Percentiles rank a stretch among this genome's conserved stretches.
Evolutionary conservation across 169 alveolate species (phyloP).

Genomic region (Plasmodium ovale): DNA sequence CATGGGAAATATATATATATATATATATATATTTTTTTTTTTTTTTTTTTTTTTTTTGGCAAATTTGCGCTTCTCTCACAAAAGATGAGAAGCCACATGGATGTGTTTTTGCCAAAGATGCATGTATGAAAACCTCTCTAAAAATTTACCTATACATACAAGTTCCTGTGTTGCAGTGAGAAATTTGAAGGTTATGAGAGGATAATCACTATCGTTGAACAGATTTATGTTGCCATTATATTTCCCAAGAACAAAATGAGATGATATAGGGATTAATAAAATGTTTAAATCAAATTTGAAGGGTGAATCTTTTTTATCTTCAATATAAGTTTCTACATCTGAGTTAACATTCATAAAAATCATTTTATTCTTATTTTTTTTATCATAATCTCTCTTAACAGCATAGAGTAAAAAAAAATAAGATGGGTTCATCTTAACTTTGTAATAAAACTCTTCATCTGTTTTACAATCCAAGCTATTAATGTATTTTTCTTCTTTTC

Average conservation of each 20-base stretch:
- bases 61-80: too few species aligned
- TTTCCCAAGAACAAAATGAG: constrained; percentile 34
- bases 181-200: constrained; percentile 47
- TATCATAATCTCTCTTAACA: constrained; percentile 67
- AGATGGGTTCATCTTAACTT: constrained; percentile 48
- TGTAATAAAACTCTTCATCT: constrained; percentile 63
- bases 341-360: constrained; percentile 66
- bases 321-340: constrained; percentile 47
- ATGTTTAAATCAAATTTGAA: constrained; percentile 35
- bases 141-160: constrained; percentile 55
- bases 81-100: too few species aligned
- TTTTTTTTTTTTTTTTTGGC: not conserved
- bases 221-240: constrained; percentile 46
- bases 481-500: not conserved
- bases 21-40: not conserved
- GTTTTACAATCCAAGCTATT: constrained; percentile 32
- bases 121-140: too few species aligned
- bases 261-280: constrained; percentile 30
- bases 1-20: not conserved
- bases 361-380: constrained; percentile 50
- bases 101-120: too few species aligned
- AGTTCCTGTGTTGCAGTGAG: constrained; percentile 41
- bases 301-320: constrained; percentile 44
- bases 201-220: constrained; percentile 66
- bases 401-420: constrained; percentile 60